Conservation (phyloP, 2,329 filamentous ascomycete genomes). For the Zasmidium citrigriseum region DNA sequence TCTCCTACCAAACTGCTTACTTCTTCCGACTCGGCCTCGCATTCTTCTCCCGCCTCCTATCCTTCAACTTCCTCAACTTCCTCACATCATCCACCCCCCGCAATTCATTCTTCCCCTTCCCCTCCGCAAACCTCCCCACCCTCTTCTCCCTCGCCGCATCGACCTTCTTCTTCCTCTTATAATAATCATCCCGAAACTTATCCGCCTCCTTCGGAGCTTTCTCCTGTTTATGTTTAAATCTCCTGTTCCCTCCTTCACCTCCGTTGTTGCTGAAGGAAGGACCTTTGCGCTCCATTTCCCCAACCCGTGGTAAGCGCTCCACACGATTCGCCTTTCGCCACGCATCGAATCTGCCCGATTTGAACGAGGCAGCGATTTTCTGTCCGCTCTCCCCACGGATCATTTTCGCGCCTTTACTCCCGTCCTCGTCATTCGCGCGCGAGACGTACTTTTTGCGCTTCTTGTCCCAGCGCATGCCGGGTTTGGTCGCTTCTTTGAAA, state of each 20-base stretch:
- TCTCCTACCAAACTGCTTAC: neutral
- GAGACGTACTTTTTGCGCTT: slow-evolving; percentile 94
- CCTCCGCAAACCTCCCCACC: slow-evolving; percentile 71
- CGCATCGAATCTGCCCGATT: slow-evolving; percentile 86
- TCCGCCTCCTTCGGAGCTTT: slow-evolving; percentile 91
- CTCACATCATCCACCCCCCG: slow-evolving; percentile 81
- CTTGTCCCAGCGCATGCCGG: slow-evolving; percentile 91
- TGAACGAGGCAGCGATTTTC: slow-evolving; percentile 93
- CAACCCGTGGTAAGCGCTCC: slow-evolving; percentile 74
- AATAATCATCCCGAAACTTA: slow-evolving; percentile 86
- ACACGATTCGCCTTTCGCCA: slow-evolving; percentile 89
- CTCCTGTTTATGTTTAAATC: slow-evolving; percentile 84
- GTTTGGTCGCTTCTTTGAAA: slow-evolving; percentile 74
- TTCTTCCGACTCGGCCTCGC: slow-evolving; percentile 61
- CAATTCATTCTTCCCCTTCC: slow-evolving; percentile 75
- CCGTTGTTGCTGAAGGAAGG: slow-evolving; percentile 30
- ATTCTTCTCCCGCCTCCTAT: slow-evolving; percentile 83
- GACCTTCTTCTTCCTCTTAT: slow-evolving; percentile 86
- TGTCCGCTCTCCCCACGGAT: slow-evolving; percentile 92
- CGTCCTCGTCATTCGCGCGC: slow-evolving; percentile 90
- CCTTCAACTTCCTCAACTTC: slow-evolving; percentile 75
- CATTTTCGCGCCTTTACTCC: slow-evolving; percentile 65
- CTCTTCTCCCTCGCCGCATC: slow-evolving; percentile 84
- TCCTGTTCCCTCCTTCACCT: slow-evolving; percentile 46
- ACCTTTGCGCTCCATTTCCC: slow-evolving; percentile 66